phyloP scores from a whole-genome alignment of 2,329 filamentous ascomycete species.

The Claviceps africana region DNA sequence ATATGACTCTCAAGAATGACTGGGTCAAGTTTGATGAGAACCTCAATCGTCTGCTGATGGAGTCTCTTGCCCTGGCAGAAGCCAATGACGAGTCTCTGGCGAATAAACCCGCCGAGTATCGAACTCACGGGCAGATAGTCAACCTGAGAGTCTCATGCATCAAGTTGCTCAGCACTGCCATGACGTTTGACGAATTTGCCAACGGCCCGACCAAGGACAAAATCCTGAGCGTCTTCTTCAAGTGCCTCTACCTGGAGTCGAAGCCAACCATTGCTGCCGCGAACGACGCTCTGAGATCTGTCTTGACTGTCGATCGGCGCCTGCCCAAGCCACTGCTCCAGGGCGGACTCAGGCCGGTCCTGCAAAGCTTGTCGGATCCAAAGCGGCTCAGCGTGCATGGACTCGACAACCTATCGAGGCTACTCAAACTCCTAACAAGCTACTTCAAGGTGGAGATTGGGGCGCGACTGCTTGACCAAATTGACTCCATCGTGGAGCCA shows the following conservation, averaged over 20 bases:
- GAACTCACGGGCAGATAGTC: constrained; percentile 90
- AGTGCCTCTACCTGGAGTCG: constrained; percentile 86
- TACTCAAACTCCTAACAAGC: constrained; percentile 83
- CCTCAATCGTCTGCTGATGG: constrained; percentile 77
- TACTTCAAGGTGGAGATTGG: constrained; percentile 99
- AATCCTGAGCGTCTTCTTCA: constrained; percentile 95
- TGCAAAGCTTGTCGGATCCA: constrained; percentile 90
- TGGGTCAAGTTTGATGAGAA: constrained; percentile 88
- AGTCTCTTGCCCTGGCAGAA: constrained; percentile 86
- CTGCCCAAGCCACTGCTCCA: constrained; percentile 91
- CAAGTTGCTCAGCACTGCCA: constrained; percentile 80
- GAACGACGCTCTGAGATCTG: constrained; percentile 76
- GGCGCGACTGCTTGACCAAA: constrained; percentile 79
- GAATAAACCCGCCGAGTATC: constrained; percentile 83
- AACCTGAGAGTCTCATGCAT: constrained; percentile 87
- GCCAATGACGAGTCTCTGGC: constrained; percentile 86
- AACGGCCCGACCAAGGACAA: constrained; percentile 51
- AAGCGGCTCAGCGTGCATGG: constrained; percentile 80
- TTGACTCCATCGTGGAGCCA: constrained; percentile 78
- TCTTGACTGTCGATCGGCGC: constrained; percentile 78
- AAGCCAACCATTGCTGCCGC: constrained; percentile 86
- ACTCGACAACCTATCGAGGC: constrained; percentile 75
- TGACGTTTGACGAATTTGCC: constrained; percentile 83
- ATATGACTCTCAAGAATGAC: constrained; percentile 74
- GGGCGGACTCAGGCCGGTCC: constrained; percentile 82